Conservation (phyloP, 1,284 basidiomycete species). For the Cystobasidium slooffiae region DNA sequence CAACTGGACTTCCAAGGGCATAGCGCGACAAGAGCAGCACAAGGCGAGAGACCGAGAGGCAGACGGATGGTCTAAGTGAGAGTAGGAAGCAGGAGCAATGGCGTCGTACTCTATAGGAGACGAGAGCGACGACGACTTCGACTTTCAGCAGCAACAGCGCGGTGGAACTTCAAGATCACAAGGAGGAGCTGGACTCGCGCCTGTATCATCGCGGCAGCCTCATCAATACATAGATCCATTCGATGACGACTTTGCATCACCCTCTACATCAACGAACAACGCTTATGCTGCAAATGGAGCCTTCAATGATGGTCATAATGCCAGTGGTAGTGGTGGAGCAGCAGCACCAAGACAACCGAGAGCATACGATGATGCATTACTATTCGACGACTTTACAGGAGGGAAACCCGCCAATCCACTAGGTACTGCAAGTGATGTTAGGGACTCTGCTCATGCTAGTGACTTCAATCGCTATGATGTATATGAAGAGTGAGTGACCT, state of each 20-base stretch:
- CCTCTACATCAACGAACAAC: neutral
- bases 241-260: conserved; percentile 30
- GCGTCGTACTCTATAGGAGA: conserved; percentile 43
- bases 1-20: no score
- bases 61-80: neutral
- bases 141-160: conserved; percentile 25
- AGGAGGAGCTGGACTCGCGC: conserved; percentile 3
- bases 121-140: conserved; percentile 43
- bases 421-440: conserved; percentile 49
- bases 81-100: conserved; percentile 3
- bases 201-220: conserved; percentile 21
- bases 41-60: no score
- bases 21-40: no score
- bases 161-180: neutral
- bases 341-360: conserved; percentile 4
- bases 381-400: conserved; percentile 48
- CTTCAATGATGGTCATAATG: neutral
- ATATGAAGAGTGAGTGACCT: conserved; percentile 36
- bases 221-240: conserved; percentile 41
- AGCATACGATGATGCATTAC: conserved; percentile 27
- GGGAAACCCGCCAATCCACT: conserved; percentile 49
- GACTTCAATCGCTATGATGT: conserved; percentile 41
- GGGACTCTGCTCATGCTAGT: conserved; percentile 19
- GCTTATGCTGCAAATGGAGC: neutral
- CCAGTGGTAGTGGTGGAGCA: neutral